Conservation (phyloP, 208 protist genomes). For the Spongospora subterranea region DNA sequence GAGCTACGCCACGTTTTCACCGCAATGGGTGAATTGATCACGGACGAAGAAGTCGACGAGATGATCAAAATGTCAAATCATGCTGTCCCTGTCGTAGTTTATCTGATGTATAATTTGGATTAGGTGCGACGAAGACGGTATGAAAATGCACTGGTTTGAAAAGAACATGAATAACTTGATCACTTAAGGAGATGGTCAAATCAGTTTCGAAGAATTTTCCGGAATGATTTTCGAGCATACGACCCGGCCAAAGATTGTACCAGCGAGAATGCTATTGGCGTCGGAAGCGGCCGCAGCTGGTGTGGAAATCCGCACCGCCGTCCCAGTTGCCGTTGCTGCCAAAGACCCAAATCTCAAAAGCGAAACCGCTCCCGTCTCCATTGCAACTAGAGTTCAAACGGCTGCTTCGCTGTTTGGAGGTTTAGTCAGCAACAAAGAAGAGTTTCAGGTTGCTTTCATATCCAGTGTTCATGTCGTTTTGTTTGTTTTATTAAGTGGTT, state of each 20-base stretch:
- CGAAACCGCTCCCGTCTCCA: not conserved
- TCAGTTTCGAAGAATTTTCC: not conserved
- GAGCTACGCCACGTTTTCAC: constrained; percentile 47
- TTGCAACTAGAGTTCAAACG: not conserved
- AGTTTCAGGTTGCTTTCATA: too few relatives aligned
- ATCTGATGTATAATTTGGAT: not conserved
- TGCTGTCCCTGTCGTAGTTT: not conserved
- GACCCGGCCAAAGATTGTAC: constrained; percentile 20
- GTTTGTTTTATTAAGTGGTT: too few relatives aligned
- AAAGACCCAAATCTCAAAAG: not conserved
- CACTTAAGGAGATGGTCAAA: constrained; percentile 16
- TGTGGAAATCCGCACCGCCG: not conserved
- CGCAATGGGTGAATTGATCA: constrained; percentile 28
- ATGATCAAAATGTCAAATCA: constrained; percentile 32
- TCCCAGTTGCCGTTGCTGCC: not conserved
- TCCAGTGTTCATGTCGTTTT: too few relatives aligned
- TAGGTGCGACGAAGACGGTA: constrained; percentile 53
- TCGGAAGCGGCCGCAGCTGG: not conserved
- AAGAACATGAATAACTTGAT: too few relatives aligned
- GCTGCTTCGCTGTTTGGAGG: not conserved
- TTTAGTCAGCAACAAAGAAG: not conserved
- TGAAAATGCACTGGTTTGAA: not conserved
- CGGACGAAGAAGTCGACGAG: constrained; percentile 53
- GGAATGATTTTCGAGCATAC: constrained; percentile 38
- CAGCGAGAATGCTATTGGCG: constrained; percentile 9